Conservation (phyloP, 306 rosid genomes). For the Erythrophleum fordii region DNA sequence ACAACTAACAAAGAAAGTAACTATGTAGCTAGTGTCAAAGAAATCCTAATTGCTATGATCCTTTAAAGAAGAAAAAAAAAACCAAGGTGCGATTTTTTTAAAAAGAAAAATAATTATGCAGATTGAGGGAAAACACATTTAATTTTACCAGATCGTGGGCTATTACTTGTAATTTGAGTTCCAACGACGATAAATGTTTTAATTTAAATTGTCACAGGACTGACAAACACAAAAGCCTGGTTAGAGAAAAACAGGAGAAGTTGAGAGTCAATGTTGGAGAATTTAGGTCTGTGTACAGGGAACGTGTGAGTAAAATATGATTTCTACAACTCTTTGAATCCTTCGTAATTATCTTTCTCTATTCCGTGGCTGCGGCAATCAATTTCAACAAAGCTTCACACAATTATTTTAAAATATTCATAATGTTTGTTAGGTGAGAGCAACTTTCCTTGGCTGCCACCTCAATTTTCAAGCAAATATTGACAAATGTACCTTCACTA, state of each 20-base stretch:
- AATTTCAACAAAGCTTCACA: not conserved
- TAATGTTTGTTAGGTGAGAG: not conserved
- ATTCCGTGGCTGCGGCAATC: not conserved
- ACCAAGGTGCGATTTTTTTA: too few species aligned
- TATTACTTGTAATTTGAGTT: too few species aligned
- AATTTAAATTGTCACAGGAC: too few species aligned
- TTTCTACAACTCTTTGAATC: not conserved
- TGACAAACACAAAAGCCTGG: not conserved
- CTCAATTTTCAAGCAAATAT: not conserved
- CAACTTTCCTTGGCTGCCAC: not conserved
- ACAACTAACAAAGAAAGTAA: too few species aligned
- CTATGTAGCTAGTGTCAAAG: too few species aligned
- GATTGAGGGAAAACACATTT: too few species aligned
- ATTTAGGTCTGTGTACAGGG: not conserved
- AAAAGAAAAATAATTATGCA: too few species aligned
- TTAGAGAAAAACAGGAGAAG: not conserved
- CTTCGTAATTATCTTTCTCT: not conserved
- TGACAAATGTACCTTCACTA: not conserved
- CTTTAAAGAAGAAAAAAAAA: too few species aligned
- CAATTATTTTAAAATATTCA: not conserved
- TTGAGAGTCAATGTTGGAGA: not conserved
- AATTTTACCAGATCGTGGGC: too few species aligned
- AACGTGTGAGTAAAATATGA: not conserved
- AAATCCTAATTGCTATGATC: too few species aligned
- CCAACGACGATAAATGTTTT: too few species aligned